These are phyloP conservation scores for Leptographium wingfieldii DNA, from an alignment of 2,329 filamentous ascomycete species.

Conservation along the genomic window DNA sequence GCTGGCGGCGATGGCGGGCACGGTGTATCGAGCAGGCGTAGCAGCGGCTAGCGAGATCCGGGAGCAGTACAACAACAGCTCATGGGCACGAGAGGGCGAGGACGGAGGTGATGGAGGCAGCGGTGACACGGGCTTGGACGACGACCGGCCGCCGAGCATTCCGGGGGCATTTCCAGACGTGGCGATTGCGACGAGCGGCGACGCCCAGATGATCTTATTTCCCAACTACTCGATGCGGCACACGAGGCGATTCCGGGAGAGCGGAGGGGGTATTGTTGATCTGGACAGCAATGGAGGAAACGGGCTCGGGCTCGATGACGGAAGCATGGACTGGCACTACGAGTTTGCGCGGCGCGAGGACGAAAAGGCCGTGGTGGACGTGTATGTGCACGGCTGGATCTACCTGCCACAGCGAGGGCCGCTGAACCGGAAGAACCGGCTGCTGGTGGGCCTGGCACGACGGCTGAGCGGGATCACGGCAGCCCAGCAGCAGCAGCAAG, in stretches of 20 bases:
- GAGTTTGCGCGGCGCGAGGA: slow-evolving; percentile 74
- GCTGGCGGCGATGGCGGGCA: slow-evolving; percentile 53
- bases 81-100: slow-evolving; percentile 22
- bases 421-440: slow-evolving; percentile 73
- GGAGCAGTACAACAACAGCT: slow-evolving; percentile 42
- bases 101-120: slow-evolving; percentile 10
- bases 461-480: slow-evolving; percentile 78
- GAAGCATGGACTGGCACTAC: slow-evolving; percentile 43
- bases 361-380: slow-evolving; percentile 76
- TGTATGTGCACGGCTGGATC: slow-evolving; percentile 92
- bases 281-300: slow-evolving; percentile 4
- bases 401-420: slow-evolving; percentile 77
- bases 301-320: slow-evolving; percentile 14
- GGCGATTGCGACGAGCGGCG: slow-evolving; percentile 63
- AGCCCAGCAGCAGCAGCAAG: slow-evolving; percentile 15
- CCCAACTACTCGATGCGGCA: slow-evolving; percentile 82
- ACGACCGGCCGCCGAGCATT: slow-evolving; percentile 34
- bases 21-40: slow-evolving; percentile 42
- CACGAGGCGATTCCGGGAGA: slow-evolving; percentile 24
- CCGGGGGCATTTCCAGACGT: slow-evolving; percentile 75
- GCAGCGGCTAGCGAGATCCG: slow-evolving; percentile 45
- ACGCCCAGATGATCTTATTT: slow-evolving; percentile 90
- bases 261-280: neutral
- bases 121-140: slow-evolving; percentile 13
- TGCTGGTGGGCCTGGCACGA: slow-evolving; percentile 75